phyloP scores from a whole-genome alignment of 768 basidiomycete genomes.

The Cyclocybe cylindracea region DNA sequence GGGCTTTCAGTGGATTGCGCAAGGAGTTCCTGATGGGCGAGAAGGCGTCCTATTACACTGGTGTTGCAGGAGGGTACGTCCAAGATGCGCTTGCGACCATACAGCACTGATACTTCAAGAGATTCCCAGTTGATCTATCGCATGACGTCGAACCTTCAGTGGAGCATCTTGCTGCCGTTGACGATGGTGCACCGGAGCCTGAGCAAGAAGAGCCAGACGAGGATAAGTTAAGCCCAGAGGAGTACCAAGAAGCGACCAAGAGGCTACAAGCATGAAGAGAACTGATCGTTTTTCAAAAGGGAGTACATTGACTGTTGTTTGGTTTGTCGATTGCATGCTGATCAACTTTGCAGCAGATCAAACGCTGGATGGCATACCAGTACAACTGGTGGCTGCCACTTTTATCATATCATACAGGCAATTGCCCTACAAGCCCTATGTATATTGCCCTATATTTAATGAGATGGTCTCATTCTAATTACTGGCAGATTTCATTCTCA shows the following conservation, averaged over 20 bases:
- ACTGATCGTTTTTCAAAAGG: neutral
- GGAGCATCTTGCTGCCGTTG: neutral
- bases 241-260: neutral
- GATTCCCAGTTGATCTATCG: slow-evolving; percentile 4
- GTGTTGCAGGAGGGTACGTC: neutral
- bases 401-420: too few relatives aligned
- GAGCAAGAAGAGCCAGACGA: neutral
- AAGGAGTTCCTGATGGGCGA: neutral
- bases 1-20: too few relatives aligned
- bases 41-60: slow-evolving; percentile 1
- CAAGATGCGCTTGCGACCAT: neutral
- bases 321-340: neutral
- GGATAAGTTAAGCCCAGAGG: neutral
- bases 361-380: slow-evolving; percentile 15
- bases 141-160: neutral
- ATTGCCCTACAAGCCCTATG: too few relatives aligned
- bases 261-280: too few relatives aligned
- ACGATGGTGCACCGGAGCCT: slow-evolving; percentile 2
- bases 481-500: too few relatives aligned
- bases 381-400: too few relatives aligned
- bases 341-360: slow-evolving; percentile 15
- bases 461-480: too few relatives aligned
- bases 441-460: too few relatives aligned
- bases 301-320: neutral
- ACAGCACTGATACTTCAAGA: slow-evolving; percentile 6